Conservation (phyloP, 2,329 filamentous ascomycete species). For the Fusarium oligoseptatum region DNA sequence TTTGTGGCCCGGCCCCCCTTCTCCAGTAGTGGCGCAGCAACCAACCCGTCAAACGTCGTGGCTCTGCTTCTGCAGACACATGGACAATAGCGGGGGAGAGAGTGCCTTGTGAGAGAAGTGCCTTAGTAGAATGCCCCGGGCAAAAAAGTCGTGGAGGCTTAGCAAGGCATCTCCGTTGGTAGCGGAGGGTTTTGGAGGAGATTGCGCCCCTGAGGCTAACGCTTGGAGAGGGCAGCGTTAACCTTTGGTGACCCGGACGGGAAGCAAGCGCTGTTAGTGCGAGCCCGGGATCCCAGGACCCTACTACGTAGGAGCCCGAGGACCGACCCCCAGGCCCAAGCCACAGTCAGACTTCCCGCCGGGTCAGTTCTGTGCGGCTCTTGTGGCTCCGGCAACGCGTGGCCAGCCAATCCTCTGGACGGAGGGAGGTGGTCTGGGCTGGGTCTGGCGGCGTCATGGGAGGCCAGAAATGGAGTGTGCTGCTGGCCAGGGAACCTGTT, state of each 20-base stretch:
- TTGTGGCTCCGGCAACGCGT: slow-evolving; percentile 39
- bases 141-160: slow-evolving; percentile 1
- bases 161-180: slow-evolving; percentile 1
- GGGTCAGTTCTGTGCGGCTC: slow-evolving; percentile 13
- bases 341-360: slow-evolving; percentile 19
- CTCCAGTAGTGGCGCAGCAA: slow-evolving; percentile 39
- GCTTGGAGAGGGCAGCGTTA: background rate
- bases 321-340: slow-evolving; percentile 1
- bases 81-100: background rate
- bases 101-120: background rate
- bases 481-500: slow-evolving; percentile 42
- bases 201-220: slow-evolving; percentile 22
- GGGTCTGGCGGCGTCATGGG: slow-evolving; percentile 31
- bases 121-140: slow-evolving; percentile 9
- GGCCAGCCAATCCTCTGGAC: slow-evolving; percentile 23
- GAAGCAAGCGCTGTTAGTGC: background rate
- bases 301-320: background rate
- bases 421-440: slow-evolving; percentile 4
- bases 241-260: background rate
- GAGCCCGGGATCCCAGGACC: background rate
- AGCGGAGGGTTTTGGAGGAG: background rate
- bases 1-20: slow-evolving; percentile 14
- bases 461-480: slow-evolving; percentile 5
- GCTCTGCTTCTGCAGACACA: slow-evolving; percentile 7
- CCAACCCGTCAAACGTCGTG: slow-evolving; percentile 7